Conservation (phyloP, 1,139 yeast genomes). For the Protomyces gravidus region DNA sequence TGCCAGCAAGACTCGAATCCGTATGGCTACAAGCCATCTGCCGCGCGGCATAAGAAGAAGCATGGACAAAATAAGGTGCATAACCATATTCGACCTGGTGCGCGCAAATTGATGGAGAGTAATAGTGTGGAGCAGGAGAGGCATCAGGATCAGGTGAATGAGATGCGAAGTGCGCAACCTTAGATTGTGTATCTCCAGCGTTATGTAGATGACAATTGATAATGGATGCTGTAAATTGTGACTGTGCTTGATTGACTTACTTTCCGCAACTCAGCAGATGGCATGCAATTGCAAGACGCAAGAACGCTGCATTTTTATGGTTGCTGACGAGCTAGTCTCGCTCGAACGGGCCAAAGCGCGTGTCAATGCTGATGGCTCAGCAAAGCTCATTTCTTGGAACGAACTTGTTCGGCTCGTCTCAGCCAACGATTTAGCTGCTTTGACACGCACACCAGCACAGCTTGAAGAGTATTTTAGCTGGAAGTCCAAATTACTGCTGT, state of each 20-base stretch:
- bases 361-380: conserved; percentile 7
- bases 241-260: too few species aligned
- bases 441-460: conserved; percentile 42
- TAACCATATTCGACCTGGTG: conserved; percentile 32
- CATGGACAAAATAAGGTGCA: conserved; percentile 16
- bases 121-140: conserved; percentile 22
- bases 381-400: conserved; percentile 6
- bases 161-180: background rate
- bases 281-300: too few species aligned
- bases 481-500: conserved; percentile 36
- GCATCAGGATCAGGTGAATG: conserved; percentile 8
- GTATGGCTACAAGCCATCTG: conserved; percentile 11
- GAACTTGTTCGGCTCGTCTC: conserved; percentile 1
- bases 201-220: too few species aligned
- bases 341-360: conserved; percentile 5
- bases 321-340: background rate
- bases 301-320: background rate
- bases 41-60: conserved; percentile 12
- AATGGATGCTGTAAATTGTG: too few species aligned
- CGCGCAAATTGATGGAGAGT: conserved; percentile 30
- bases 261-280: too few species aligned
- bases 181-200: too few species aligned
- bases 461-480: conserved; percentile 39
- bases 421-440: conserved; percentile 32
- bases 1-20: conserved; percentile 27